Percentiles rank a stretch among this genome's conserved stretches.
phyloP scores from a whole-genome alignment of 1,284 basidiomycete species.

The Stereum hirsutum region DNA sequence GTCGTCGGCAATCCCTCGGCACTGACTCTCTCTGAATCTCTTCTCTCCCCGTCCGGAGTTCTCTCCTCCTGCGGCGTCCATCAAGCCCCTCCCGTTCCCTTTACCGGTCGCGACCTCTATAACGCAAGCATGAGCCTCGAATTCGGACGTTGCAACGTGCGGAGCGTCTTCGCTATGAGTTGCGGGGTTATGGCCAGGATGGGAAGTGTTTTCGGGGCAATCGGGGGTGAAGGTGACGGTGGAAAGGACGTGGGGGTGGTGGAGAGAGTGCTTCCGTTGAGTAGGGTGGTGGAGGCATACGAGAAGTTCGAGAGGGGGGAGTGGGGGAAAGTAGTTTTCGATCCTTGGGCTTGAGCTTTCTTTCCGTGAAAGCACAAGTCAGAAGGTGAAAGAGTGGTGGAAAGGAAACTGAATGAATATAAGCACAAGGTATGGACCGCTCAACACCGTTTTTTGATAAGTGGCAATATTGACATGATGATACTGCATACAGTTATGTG shows the following conservation, averaged over 20 bases:
- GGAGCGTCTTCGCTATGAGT: constrained; percentile 69
- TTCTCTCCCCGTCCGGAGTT: constrained; percentile 76
- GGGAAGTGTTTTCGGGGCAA: constrained; percentile 56
- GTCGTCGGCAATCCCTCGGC: constrained; percentile 75
- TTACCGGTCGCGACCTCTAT: constrained; percentile 60
- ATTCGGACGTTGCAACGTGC: constrained; percentile 83
- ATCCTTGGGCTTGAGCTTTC: constrained; percentile 48
- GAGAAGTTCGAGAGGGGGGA: constrained; percentile 58
- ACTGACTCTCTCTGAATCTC: constrained; percentile 62
- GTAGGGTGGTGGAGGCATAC: constrained; percentile 48
- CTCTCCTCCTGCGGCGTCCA: constrained; percentile 78
- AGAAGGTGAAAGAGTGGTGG: no score
- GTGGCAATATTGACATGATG: no score
- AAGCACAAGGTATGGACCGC: no score
- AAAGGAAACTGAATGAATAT: no score
- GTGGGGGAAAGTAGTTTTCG: constrained; percentile 67
- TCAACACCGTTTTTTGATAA: no score
- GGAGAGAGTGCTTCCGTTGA: constrained; percentile 50
- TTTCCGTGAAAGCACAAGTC: no score
- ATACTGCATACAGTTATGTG: no score
- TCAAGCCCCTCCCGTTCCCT: constrained; percentile 43
- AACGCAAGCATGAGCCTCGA: constrained; percentile 76
- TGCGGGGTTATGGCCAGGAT: constrained; percentile 61
- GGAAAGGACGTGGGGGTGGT: constrained; percentile 38
- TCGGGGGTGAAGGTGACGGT: no score